phyloP scores from a whole-genome alignment of 2,329 filamentous ascomycete genomes.

The Beauveria sp. region DNA sequence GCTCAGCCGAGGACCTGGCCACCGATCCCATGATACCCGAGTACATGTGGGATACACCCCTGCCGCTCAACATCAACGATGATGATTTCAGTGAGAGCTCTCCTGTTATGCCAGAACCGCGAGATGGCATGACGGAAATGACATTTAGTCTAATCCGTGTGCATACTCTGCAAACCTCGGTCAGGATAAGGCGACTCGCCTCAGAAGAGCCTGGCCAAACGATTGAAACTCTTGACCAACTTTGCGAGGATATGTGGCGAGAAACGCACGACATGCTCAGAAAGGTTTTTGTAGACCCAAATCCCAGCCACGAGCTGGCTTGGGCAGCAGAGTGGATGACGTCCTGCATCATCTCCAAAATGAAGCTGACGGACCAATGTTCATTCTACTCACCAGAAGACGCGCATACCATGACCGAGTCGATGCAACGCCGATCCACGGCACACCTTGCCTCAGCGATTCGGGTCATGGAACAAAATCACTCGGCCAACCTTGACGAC shows the following conservation, averaged over 20 bases:
- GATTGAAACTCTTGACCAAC: background rate
- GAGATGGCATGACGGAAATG: slow-evolving; percentile 28
- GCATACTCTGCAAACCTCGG: slow-evolving; percentile 5
- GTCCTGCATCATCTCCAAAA: slow-evolving; percentile 3
- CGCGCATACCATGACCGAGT: background rate
- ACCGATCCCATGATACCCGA: slow-evolving; percentile 31
- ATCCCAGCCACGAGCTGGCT: background rate
- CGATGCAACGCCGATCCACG: background rate
- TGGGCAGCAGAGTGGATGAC: slow-evolving; percentile 2
- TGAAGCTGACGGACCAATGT: slow-evolving; percentile 10
- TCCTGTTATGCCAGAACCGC: slow-evolving; percentile 19
- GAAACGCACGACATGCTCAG: background rate
- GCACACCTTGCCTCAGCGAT: background rate
- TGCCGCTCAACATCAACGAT: slow-evolving; percentile 46
- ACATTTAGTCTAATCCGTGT: slow-evolving; percentile 21
- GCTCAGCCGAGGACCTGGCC: slow-evolving; percentile 43
- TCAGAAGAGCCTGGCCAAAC: background rate
- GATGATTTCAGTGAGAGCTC: slow-evolving; percentile 33
- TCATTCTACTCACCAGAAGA: background rate
- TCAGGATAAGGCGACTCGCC: background rate
- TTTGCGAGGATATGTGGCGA: slow-evolving; percentile 1
- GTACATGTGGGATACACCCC: slow-evolving; percentile 33
- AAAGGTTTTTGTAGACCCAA: background rate
- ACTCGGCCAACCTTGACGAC: background rate
- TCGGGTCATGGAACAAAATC: slow-evolving; percentile 8